Conservation (phyloP, 2,329 filamentous ascomycete species). For the Cercospora sp. region DNA sequence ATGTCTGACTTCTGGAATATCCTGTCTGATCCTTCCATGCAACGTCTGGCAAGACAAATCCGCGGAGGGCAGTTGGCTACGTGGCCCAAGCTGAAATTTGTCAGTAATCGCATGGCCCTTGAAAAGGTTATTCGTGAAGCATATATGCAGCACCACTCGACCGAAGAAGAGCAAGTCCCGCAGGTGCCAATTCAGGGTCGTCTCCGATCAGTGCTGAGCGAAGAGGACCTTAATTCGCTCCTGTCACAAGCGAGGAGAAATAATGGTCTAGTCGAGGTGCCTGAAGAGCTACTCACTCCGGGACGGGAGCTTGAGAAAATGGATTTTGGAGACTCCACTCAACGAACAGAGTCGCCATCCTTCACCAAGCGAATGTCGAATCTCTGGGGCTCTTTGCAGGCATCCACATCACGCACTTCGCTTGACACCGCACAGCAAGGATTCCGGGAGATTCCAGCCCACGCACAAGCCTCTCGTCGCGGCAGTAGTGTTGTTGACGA, state of each 20-base stretch:
- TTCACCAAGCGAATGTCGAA: constrained; percentile 36
- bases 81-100: constrained; percentile 89
- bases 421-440: constrained; percentile 28
- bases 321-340: constrained; percentile 18
- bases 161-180: constrained; percentile 31
- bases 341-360: constrained; percentile 33
- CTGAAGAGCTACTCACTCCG: constrained; percentile 29
- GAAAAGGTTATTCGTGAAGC: constrained; percentile 68
- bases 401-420: constrained; percentile 25
- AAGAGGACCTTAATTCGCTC: constrained; percentile 49
- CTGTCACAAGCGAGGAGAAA: constrained; percentile 39
- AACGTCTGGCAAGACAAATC: constrained; percentile 81
- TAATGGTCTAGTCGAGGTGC: constrained; percentile 34
- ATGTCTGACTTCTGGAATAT: constrained; percentile 82
- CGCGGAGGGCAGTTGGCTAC: constrained; percentile 84
- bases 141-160: constrained; percentile 45
- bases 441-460: constrained; percentile 14
- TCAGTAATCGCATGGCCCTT: constrained; percentile 80
- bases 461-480: constrained; percentile 21
- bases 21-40: constrained; percentile 74
- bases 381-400: constrained; percentile 31
- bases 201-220: constrained; percentile 44
- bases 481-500: constrained; percentile 46
- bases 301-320: constrained; percentile 20
- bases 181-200: constrained; percentile 30